These are phyloP conservation scores for Phaffia australis DNA, from an alignment of 768 basidiomycete species.

Conservation along the genomic window DNA sequence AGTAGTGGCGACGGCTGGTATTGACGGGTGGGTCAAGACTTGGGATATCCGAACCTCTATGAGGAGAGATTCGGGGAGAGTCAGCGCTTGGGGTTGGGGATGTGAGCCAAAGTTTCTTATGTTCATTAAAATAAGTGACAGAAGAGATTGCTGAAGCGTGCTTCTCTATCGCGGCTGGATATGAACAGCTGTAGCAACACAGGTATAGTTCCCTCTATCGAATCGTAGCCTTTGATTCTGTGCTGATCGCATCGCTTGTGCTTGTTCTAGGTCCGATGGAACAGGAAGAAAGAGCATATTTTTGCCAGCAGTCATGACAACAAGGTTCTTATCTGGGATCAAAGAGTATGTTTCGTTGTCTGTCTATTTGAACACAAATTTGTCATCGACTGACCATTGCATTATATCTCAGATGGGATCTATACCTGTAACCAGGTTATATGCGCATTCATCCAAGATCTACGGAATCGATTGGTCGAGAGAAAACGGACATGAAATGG, in stretches of 20 bases:
- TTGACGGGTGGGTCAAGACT: constrained; percentile 88
- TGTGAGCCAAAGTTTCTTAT: constrained; percentile 6
- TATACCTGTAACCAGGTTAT: constrained; percentile 60
- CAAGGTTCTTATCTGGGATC: constrained; percentile 86
- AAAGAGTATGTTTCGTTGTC: constrained; percentile 50
- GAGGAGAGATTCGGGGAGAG: constrained; percentile 19
- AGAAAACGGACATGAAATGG: constrained; percentile 57
- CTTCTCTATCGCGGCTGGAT: neutral
- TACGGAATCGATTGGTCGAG: constrained; percentile 98
- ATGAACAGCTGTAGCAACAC: constrained; percentile 64
- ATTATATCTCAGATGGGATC: constrained; percentile 61
- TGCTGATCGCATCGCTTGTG: no score
- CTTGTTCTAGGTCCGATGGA: constrained; percentile 62
- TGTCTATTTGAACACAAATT: neutral
- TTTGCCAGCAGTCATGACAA: constrained; percentile 82
- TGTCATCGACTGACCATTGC: constrained; percentile 8
- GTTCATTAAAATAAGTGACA: neutral
- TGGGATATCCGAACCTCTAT: constrained; percentile 58
- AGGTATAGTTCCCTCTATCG: constrained; percentile 41
- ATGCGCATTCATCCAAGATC: constrained; percentile 79
- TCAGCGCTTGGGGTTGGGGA: constrained; percentile 24
- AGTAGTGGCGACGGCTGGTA: constrained; percentile 69
- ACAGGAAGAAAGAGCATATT: constrained; percentile 69
- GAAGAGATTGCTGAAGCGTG: neutral
- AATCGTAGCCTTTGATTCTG: no score